Percentiles rank a stretch among this genome's conserved stretches.
Conservation (phyloP, 768 basidiomycete species). For the Agrocybe chaxingu region DNA sequence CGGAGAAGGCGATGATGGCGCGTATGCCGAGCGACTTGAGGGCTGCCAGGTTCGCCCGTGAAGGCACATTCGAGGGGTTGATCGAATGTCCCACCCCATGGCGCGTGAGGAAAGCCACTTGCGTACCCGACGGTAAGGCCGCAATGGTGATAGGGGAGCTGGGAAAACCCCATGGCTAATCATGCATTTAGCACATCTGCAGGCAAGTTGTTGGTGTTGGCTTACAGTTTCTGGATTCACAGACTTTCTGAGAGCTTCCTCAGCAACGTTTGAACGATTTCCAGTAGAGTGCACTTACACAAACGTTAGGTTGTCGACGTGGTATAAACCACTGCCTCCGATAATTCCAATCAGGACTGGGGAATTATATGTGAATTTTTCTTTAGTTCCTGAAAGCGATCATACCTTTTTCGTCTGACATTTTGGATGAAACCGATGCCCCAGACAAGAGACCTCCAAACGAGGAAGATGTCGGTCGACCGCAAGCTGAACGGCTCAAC, state of each 20-base stretch:
- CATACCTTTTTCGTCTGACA: not conserved
- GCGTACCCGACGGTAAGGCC: slow-evolving; percentile 74
- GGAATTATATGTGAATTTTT: not conserved
- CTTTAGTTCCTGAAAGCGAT: not conserved
- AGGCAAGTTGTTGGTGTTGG: not conserved
- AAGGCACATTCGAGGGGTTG: slow-evolving; percentile 76
- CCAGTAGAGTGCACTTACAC: slow-evolving; percentile 48
- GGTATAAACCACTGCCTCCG: slow-evolving; percentile 86
- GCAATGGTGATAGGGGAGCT: slow-evolving; percentile 92
- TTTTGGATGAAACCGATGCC: not conserved
- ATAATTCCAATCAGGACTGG: slow-evolving; percentile 81
- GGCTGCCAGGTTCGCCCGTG: slow-evolving; percentile 92
- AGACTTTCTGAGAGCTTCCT: slow-evolving; percentile 46
- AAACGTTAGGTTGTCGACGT: slow-evolving; percentile 82
- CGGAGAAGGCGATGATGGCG: slow-evolving; percentile 90
- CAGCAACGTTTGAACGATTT: too few species aligned
- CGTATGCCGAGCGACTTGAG: slow-evolving; percentile 89
- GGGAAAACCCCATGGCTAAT: slow-evolving; percentile 89
- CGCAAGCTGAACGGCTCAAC: too few species aligned
- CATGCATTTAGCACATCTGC: not conserved
- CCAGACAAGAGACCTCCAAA: too few species aligned
- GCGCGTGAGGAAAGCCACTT: slow-evolving; percentile 87
- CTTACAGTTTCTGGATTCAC: slow-evolving; percentile 79
- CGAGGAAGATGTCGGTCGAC: too few species aligned
- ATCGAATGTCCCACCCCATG: slow-evolving; percentile 84